Percentiles rank a stretch among this genome's conserved stretches.
phyloP scores from a whole-genome alignment of 352 stramenopile genomes.

The Phytopythium cucurbitacearum region DNA sequence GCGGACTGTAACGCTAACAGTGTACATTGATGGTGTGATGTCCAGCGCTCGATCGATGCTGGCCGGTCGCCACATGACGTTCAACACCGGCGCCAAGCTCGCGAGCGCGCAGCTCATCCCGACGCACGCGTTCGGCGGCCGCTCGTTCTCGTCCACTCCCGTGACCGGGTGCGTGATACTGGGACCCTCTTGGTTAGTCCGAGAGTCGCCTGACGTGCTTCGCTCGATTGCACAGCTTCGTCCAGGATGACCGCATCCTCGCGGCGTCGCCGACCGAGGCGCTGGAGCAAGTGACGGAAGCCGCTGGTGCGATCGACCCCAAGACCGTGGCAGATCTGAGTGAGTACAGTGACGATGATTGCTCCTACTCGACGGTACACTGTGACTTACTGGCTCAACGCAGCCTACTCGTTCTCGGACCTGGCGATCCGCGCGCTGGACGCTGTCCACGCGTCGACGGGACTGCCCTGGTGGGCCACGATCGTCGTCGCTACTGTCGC shows the following conservation, averaged over 20 bases:
- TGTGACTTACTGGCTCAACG: background rate
- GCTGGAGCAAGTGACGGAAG: constrained; percentile 41
- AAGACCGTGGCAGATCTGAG: constrained; percentile 53
- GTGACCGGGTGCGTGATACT: constrained; percentile 26
- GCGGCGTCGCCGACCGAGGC: constrained; percentile 39
- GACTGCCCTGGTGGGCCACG: constrained; percentile 86
- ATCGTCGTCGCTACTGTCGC: constrained; percentile 80
- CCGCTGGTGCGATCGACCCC: constrained; percentile 43
- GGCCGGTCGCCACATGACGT: background rate
- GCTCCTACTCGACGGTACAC: background rate
- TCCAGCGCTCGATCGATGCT: background rate
- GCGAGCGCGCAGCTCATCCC: constrained; percentile 44
- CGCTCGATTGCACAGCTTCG: constrained; percentile 14
- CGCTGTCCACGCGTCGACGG: constrained; percentile 69
- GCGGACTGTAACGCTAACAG: too few species aligned
- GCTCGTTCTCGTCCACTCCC: constrained; percentile 61
- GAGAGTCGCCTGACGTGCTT: background rate
- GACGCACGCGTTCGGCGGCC: constrained; percentile 32
- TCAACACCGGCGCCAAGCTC: constrained; percentile 22
- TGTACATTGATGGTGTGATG: too few species aligned
- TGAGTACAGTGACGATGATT: background rate
- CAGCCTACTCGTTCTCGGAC: constrained; percentile 65
- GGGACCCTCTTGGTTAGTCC: background rate
- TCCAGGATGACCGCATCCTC: constrained; percentile 41
- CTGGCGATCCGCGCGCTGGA: constrained; percentile 73